Evolutionary conservation across 2,329 filamentous ascomycete genomes (phyloP), one percentile per base, ranked within the genome.

Genomic region (Aureobasidium sp.): DNA sequence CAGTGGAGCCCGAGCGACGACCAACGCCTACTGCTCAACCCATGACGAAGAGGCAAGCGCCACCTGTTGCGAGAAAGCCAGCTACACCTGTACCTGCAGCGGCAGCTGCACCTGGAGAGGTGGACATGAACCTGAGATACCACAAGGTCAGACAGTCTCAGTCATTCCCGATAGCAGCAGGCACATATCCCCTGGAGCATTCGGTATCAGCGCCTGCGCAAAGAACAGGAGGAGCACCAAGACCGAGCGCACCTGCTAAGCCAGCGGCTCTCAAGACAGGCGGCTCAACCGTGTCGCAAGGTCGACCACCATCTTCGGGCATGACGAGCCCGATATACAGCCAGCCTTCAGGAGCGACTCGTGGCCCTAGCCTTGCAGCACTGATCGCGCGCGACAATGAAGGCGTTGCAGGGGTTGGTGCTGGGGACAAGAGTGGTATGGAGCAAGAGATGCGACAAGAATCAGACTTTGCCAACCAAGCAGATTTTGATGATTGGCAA

Each of bases 231-330:
- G 50, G 23, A n/a, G 68, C 71, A 17, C 69, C 74, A n/a, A 73
- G 77, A 19, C 83, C 84, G 0, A 74, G 74, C 9, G 80, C 81
- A 4, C 83, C 84, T 5, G 82, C 82, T 0, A 87, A 86, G 67
- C 82, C 84, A 0, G 81, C 81, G 64, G 79, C 77, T n/a, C 69
- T 86, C 33, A 77, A 80, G 21, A 82, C 78, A 5, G 78, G 78
- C 3, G 71, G 63, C 60, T 65, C 49, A 53, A 71, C 17, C 4
- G n/a, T 46, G 23, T 53, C 37, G n/a, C 27, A 53, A 31, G 58
- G 35, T 10, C 57, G 57, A 13, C 57, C 58, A 10, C 21, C 15
- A 31, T 60, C 58, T 15, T 70, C 75, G 54, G 53, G 53, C 17
- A 35, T 27, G 13, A 25, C 40, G 8, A 46, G 42, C 10, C 27